phyloP scores from a whole-genome alignment of 2,329 filamentous ascomycete species.

The Paracoccidioides brasiliensis region DNA sequence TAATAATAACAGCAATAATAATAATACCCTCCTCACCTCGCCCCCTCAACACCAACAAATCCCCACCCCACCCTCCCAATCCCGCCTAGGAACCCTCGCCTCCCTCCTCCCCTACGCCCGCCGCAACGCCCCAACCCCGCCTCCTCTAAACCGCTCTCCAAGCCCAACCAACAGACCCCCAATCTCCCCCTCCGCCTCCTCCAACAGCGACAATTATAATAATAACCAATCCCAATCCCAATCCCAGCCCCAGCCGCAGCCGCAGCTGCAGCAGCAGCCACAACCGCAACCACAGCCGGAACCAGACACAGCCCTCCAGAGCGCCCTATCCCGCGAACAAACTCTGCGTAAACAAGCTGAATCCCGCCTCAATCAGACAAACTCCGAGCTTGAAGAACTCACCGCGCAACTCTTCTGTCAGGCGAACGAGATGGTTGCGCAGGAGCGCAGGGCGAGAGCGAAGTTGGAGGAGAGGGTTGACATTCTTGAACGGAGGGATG shows the following conservation, averaged over 20 bases:
- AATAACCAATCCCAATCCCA: conserved; percentile 6
- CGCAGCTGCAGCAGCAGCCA: conserved; percentile 6
- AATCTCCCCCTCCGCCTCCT: conserved; percentile 1
- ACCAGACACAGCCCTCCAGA: conserved; percentile 31
- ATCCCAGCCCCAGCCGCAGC: conserved; percentile 2
- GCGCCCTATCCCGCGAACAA: conserved; percentile 43
- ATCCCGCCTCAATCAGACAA: conserved; percentile 40
- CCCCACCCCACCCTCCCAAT: conserved; percentile 15
- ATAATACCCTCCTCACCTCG: conserved; percentile 14
- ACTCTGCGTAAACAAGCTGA: conserved; percentile 45
- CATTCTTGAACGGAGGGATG: conserved; percentile 33
- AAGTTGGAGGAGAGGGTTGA: conserved; percentile 37
- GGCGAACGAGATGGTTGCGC: conserved; percentile 54
- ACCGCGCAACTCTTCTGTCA: conserved; percentile 48
- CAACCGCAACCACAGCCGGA: conserved; percentile 3
- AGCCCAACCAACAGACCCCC: conserved; percentile 7
- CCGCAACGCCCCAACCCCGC: conserved; percentile 11
- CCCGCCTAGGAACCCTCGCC: conserved; percentile 26
- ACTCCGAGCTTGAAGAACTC: conserved; percentile 48
- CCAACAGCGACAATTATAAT: not conserved
- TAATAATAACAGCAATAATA: conserved; percentile 12
- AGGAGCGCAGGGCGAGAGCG: conserved; percentile 45
- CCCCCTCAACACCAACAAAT: conserved; percentile 16
- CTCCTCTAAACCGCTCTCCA: conserved; percentile 8
- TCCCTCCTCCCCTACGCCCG: conserved; percentile 29